Evolutionary conservation across 441 rosid genomes (phyloP).

Genomic region (Dalechampia spathulata): DNA sequence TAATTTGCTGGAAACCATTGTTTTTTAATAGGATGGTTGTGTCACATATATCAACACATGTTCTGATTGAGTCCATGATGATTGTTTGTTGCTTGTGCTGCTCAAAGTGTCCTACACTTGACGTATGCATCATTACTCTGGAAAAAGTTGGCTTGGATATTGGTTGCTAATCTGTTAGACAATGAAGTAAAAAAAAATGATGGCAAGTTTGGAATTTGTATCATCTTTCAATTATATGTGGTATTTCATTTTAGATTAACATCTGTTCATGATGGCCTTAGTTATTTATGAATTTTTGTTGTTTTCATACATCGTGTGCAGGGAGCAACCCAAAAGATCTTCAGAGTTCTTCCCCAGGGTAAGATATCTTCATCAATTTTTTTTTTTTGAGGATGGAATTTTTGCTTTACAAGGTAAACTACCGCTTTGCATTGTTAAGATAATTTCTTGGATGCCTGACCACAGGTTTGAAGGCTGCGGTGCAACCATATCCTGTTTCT

Average conservation of each 20-base stretch:
- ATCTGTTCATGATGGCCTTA: slow-evolving; percentile 6
- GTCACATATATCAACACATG: too few species aligned
- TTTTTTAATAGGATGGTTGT: too few species aligned
- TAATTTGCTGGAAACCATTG: too few species aligned
- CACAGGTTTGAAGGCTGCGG: slow-evolving; percentile 1
- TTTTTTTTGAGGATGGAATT: background rate
- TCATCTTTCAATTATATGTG: slow-evolving; percentile 1
- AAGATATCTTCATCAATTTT: slow-evolving; percentile 9
- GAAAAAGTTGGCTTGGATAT: background rate
- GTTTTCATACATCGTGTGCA: slow-evolving; percentile 26
- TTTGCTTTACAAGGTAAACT: background rate
- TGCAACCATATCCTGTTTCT: background rate
- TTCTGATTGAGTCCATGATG: too few species aligned
- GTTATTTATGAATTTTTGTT: slow-evolving; percentile 8
- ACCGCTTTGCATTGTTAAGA: too few species aligned
- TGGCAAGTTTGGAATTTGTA: background rate
- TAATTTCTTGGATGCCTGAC: background rate
- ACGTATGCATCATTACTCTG: background rate
- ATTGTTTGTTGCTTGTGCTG: background rate
- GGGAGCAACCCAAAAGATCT: slow-evolving; percentile 34
- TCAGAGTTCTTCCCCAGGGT: slow-evolving; percentile 49
- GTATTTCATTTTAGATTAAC: slow-evolving; percentile 6
- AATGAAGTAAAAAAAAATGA: background rate
- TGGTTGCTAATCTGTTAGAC: background rate
- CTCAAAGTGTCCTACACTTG: background rate